Percentiles rank a stretch among this genome's conserved stretches.
phyloP scores from a whole-genome alignment of 169 alveolate species.

The Plasmodium chabaudi region DNA sequence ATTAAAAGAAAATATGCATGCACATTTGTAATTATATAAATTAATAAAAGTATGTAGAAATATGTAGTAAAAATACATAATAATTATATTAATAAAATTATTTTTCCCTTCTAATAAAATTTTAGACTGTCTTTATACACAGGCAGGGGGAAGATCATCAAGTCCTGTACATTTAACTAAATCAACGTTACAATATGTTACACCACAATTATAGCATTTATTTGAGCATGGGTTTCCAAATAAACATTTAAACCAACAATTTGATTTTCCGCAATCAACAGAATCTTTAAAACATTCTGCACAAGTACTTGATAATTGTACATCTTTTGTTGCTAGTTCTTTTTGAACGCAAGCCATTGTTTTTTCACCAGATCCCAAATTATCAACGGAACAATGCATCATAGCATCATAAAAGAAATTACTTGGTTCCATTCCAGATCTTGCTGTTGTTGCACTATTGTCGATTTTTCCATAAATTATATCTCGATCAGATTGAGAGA shows the following conservation, averaged over 20 bases:
- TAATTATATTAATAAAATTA: neutral
- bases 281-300: slow-evolving; percentile 42
- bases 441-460: neutral
- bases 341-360: slow-evolving; percentile 59
- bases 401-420: slow-evolving; percentile 43
- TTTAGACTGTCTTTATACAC: neutral
- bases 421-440: slow-evolving; percentile 12
- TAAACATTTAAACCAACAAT: slow-evolving; percentile 56
- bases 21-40: too few relatives aligned
- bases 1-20: too few relatives aligned
- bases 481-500: slow-evolving; percentile 28
- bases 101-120: too few relatives aligned
- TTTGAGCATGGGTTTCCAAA: slow-evolving; percentile 52
- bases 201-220: slow-evolving; percentile 39
- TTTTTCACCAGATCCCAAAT: slow-evolving; percentile 60
- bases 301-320: slow-evolving; percentile 55
- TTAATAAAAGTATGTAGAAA: too few relatives aligned
- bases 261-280: slow-evolving; percentile 71
- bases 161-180: slow-evolving; percentile 45
- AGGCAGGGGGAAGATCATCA: slow-evolving; percentile 42
- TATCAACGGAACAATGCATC: slow-evolving; percentile 65
- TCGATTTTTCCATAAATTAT: slow-evolving; percentile 38
- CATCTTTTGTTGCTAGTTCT: slow-evolving; percentile 31
- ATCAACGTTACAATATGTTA: slow-evolving; percentile 24
- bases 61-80: too few relatives aligned